These are phyloP conservation scores for Durotheca rogersii DNA, from an alignment of 495 filamentous ascomycete species.

Conservation along the genomic window DNA sequence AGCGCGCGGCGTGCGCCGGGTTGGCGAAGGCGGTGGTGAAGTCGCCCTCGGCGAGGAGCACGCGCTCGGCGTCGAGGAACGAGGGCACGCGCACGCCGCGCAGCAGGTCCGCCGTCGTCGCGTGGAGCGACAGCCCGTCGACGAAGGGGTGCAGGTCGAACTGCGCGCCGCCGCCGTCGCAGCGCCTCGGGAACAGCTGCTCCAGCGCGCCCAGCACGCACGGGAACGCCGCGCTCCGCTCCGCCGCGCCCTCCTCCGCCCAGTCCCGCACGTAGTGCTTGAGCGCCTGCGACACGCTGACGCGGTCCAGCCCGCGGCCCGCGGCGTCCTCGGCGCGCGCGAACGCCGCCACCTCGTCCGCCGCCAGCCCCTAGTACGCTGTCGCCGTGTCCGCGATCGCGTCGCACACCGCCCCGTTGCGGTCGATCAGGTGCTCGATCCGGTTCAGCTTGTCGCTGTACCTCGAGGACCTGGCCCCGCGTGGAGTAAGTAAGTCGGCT, in stretches of 20 bases:
- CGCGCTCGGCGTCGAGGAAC: slow-evolving; percentile 14
- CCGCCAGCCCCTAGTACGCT: slow-evolving; percentile 34
- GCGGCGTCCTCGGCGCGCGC: slow-evolving; percentile 18
- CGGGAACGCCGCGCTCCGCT: slow-evolving; percentile 41
- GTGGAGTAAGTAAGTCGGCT: background rate
- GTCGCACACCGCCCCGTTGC: slow-evolving; percentile 33
- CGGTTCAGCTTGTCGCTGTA: slow-evolving; percentile 31
- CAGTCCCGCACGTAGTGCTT: slow-evolving; percentile 54
- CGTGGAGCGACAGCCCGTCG: slow-evolving; percentile 50
- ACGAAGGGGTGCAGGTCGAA: slow-evolving; percentile 46
- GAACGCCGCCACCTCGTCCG: slow-evolving; percentile 34
- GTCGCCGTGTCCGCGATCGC: slow-evolving; percentile 32
- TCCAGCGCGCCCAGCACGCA: slow-evolving; percentile 33
- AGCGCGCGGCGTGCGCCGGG: slow-evolving; percentile 15
- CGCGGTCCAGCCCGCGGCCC: slow-evolving; percentile 28
- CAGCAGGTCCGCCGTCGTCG: slow-evolving; percentile 39
- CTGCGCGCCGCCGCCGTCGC: too few relatives aligned
- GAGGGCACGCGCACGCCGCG: slow-evolving; percentile 42
- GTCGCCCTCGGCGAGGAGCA: slow-evolving; percentile 46
- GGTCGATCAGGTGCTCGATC: slow-evolving; percentile 21
- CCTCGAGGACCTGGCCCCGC: slow-evolving; percentile 14
- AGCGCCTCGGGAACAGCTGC: background rate
- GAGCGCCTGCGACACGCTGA: slow-evolving; percentile 44
- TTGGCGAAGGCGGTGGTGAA: slow-evolving; percentile 37
- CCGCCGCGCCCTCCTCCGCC: slow-evolving; percentile 40